These are phyloP conservation scores for Magnusiomyces ingens DNA, from an alignment of 1,139 yeast genomes.

Conservation along the genomic window DNA sequence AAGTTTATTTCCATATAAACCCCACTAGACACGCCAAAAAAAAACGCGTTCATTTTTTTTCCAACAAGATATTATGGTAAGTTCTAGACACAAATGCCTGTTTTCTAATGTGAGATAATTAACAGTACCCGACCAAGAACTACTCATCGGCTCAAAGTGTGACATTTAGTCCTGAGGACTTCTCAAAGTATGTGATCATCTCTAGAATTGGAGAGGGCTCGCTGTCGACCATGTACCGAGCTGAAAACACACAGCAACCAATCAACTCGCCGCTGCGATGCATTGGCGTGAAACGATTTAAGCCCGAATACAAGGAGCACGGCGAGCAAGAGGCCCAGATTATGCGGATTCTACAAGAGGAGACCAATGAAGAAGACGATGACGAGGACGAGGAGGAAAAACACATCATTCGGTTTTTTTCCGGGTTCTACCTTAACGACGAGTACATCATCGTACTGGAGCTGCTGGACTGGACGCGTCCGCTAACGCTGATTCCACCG, in stretches of 20 bases:
- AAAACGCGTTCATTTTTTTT: too few species aligned
- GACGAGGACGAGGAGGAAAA: neutral
- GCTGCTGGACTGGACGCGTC: slow-evolving; percentile 18
- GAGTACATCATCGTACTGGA: slow-evolving; percentile 18
- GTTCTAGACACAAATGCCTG: too few species aligned
- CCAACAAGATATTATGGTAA: too few species aligned
- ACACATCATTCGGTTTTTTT: slow-evolving; percentile 15
- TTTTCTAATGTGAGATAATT: too few species aligned
- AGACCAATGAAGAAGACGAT: neutral
- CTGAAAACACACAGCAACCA: slow-evolving; percentile 16
- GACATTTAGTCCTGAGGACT: neutral
- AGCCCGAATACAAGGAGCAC: slow-evolving; percentile 13
- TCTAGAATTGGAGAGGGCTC: slow-evolving; percentile 19
- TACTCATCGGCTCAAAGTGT: too few species aligned
- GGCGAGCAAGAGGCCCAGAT: slow-evolving; percentile 20
- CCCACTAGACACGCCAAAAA: too few species aligned
- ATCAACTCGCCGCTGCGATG: slow-evolving; percentile 17
- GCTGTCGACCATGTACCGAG: slow-evolving; percentile 17
- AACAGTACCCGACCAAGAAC: too few species aligned
- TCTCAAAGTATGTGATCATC: slow-evolving; percentile 9
- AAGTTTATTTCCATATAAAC: neutral
- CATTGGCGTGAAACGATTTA: slow-evolving; percentile 20
- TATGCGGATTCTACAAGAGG: slow-evolving; percentile 9
- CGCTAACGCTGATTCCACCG: slow-evolving; percentile 11
- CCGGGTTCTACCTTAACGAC: slow-evolving; percentile 17